Evolutionary conservation across 148 eudicot species (phyloP), one percentile per base, ranked within the genome.

Genomic region (Limonium bicolor): DNA sequence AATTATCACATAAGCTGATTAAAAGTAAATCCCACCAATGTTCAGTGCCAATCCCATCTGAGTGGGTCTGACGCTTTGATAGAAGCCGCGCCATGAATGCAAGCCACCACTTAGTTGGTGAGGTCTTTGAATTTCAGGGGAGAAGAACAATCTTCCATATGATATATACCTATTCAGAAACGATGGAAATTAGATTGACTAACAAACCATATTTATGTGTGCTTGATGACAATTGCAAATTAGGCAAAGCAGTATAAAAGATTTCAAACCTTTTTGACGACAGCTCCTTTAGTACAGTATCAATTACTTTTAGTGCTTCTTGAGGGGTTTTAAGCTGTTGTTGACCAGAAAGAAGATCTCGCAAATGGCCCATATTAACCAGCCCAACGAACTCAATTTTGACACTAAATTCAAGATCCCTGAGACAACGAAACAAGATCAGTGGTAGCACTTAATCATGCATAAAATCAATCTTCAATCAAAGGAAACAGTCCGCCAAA

Each of bases 1-100:
- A 49, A 30, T 2, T 6, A 11, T 4, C 23, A 36, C 4, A 27
- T 20, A 23, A 13, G 21, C 24, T 42, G 20, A 18, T n/a, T 5
- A 29, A 35, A 49, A 34, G 40, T 32, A 31, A 40, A 25, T 22
- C 63, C 20, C 43, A 81, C 92, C 92, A 51, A 81, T 65, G 38
- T 81, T 81, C 27, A 81, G 43, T 29, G 85, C 71, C 63, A 81
- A 46, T 37, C 92, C 92, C 92, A 81, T 81, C 41, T 81, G 92
- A 26, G 85, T 81, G 26, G 85, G 66, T 58, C 55, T 71, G 33
- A 81, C 65, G 32, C 78, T 81, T 54, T 81, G 92, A 53, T 81
- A 81, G 61, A 81, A 81, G 22, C 92, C 92, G 34, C 92, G 76
- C 92, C 92, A 81, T 11, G 85, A 53, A 56, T 81, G 81, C 39